Conservation (phyloP, 441 rosid genomes). For the Bocquillonia castaneifolia region DNA sequence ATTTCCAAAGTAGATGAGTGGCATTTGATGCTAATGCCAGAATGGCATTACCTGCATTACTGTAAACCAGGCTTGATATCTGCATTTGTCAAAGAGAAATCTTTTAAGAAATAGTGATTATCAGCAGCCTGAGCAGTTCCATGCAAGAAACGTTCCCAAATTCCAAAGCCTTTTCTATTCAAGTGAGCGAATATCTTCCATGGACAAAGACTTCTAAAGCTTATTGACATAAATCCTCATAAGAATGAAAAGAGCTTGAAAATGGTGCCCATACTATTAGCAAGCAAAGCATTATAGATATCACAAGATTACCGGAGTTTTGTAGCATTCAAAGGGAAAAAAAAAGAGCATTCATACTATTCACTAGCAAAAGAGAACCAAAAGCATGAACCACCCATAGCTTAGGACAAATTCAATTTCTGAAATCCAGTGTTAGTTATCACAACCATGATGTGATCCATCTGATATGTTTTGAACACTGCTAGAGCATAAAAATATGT, state of each 20-base stretch:
- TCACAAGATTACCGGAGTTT: neutral
- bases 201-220: neutral
- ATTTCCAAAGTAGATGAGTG: conserved; percentile 42
- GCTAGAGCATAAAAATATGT: neutral
- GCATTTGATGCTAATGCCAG: conserved; percentile 44
- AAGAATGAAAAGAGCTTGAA: neutral
- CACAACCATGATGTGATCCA: neutral
- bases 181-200: neutral
- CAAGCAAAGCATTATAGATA: neutral
- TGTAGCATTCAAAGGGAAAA: too few relatives aligned
- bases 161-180: conserved; percentile 2
- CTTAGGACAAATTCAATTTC: neutral
- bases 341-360: neutral
- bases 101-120: neutral
- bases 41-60: conserved; percentile 45
- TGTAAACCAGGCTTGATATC: conserved; percentile 43
- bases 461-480: neutral
- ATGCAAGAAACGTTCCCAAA: neutral
- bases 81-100: conserved; percentile 26
- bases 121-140: neutral
- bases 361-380: neutral
- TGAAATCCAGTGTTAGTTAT: neutral
- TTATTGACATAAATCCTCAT: neutral
- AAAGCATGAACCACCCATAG: conserved; percentile 10
- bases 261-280: neutral